Base-by-base conservation (phyloP, 495 filamentous ascomycete genomes). In the Cryomyces antarcticus region DNA sequence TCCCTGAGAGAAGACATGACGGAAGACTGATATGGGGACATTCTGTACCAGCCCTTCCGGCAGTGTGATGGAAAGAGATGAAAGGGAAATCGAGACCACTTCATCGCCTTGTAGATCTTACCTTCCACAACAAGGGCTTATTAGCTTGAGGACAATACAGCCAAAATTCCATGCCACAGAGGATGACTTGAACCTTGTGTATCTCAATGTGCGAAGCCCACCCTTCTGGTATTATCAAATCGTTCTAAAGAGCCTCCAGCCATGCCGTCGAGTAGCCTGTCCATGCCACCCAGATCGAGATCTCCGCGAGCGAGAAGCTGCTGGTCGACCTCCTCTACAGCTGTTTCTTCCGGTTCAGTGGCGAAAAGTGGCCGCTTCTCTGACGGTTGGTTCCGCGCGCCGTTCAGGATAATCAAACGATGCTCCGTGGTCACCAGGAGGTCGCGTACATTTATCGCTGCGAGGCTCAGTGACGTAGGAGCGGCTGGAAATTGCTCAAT, bases 241-340 rank as follows among this genome's bases (percentile, higher is more conserved):
- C 33, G 9, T 2, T 10, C 9, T 1, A 9, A 2, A 13, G 9
- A 9, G 33, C 33, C 33, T 12, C 42, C 35, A 28, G 50, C 50
- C 59, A 60, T 58, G 30, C 50, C 41, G 29, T 60, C 59, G 2
- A 63, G 49, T 43, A 62, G 31, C 29, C 59, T 41, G 41, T 59
- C 53, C 50, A 63, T 52, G n/a, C 60, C 58, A 17, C 53, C 57
- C 24, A 62, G 31, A 47, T 63, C 60, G 2, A 63, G 49, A 38
- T 60, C 53, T 31, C 56, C 53, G 9, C 48, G 30, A 30, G 45
- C 46, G 5, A 63, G 51, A 33, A 62, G 48, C n/a, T 42, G 41
- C 39, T 60, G 56, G 47, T 63, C 60, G 27, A 39, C 40, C 30
- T 37, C 34, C 27, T 41, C 43, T 10, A 38, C 45, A n/a, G 44